Evolutionary conservation across 345 rosid species (phyloP), one percentile per base, ranked within the genome.

Genomic region (Ricinus communis): DNA sequence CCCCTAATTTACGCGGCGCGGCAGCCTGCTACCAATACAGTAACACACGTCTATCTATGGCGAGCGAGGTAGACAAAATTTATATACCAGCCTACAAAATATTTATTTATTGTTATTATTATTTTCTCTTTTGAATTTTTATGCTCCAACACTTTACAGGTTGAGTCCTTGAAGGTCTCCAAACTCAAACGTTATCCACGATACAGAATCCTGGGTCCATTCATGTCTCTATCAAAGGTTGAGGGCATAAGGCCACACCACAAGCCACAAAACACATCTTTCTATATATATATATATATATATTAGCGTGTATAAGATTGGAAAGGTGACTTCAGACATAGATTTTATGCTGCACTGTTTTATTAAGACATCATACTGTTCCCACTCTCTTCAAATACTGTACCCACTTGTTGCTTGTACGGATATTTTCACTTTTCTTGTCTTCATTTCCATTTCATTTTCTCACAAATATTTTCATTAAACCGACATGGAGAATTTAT

Each of bases 1-100:
- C n/a, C 33, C 14, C 82, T 55, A 14, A 41, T 41, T 40, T 11
- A 68, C 77, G 63, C 73, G 68, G 68, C 72, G 68, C 53, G 67
- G 72, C 78, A 43, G 49, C 66, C 51, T 22, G 51, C 31, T 13
- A 62, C n/a, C 0, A 0, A 1, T 13, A 43, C 27, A 70, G 62
- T 60, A 13, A 62, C 19, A 62, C 65, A 22, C 15, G 14, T 9
- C 0, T 24, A 15, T 15, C 21, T 2, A 15, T 7, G 6, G 38
- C 38, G 6, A 33, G 38, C 38, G 6, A 33, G 38, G 38, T 51
- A n/a, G 50, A 46, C 16, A 46, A 46, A 46, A 33, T 33, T 46
- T 0, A 21, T 9, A 28, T 56, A n/a, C n/a, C n/a, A n/a, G n/a
- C n/a, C n/a, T n/a, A n/a, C n/a, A n/a, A n/a, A n/a, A n/a, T n/a